phyloP scores from a whole-genome alignment of 2,329 filamentous ascomycete species.

The Fusarium anguioides region DNA sequence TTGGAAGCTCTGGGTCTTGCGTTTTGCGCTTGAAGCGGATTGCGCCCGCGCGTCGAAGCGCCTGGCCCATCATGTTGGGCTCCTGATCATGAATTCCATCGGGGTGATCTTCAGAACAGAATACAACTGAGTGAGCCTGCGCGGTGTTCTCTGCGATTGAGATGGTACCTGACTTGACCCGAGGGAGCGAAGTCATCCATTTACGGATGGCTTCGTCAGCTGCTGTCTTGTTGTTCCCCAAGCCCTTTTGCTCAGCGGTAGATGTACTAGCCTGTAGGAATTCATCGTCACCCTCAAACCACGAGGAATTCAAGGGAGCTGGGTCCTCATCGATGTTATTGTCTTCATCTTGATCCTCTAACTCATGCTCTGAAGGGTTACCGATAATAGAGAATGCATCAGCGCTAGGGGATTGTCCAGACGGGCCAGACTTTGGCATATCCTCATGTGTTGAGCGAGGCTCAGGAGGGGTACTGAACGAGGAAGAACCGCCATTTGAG shows the following conservation, averaged over 20 bases:
- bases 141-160: not conserved
- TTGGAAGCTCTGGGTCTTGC: not conserved
- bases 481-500: not conserved
- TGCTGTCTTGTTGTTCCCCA: no score
- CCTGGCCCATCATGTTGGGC: fast-evolving
- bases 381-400: no score
- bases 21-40: not conserved
- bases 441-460: not conserved
- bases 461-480: not conserved
- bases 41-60: not conserved
- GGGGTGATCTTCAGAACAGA: not conserved
- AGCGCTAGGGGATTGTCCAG: no score
- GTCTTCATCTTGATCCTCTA: no score
- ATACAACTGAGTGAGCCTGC: no score
- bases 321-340: no score
- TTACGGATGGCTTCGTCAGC: not conserved
- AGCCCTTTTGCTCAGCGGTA: no score
- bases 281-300: not conserved
- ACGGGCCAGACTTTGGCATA: no score
- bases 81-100: not conserved
- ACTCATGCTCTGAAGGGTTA: no score
- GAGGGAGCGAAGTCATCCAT: not conserved
- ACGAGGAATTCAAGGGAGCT: no score
- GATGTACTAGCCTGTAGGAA: no score
- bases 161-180: not conserved